Conservation (phyloP, 306 rosid genomes). For the Prunus dulcis region DNA sequence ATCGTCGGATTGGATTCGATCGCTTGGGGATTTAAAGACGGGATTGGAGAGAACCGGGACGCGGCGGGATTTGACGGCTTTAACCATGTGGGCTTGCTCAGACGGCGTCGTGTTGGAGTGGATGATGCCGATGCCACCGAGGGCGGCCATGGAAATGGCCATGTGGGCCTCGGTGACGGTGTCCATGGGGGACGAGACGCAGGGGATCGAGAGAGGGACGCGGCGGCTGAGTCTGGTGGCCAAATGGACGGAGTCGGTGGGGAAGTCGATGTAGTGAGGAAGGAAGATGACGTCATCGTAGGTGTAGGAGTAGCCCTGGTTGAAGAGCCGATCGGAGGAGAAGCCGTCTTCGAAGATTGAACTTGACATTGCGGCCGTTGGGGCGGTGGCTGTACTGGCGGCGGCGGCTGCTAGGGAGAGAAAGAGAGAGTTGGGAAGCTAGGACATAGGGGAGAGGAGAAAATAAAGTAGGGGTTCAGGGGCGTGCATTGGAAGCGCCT, state of each 20-base stretch:
- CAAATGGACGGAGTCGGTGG: constrained; percentile 64
- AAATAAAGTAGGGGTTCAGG: neutral
- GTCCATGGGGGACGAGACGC: constrained; percentile 96
- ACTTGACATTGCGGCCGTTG: constrained; percentile 16
- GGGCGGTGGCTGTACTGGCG: neutral
- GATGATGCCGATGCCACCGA: constrained; percentile 66
- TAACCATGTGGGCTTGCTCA: constrained; percentile 54
- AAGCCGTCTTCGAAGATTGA: constrained; percentile 60
- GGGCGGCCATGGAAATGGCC: constrained; percentile 81
- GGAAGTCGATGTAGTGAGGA: constrained; percentile 87
- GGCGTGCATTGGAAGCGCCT: neutral
- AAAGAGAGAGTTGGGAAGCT: constrained; percentile 1
- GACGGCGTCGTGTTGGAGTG: constrained; percentile 55
- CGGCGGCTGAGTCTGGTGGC: constrained; percentile 58
- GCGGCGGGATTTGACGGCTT: constrained; percentile 66
- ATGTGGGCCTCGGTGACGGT: constrained; percentile 74
- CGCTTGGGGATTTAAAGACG: constrained; percentile 41
- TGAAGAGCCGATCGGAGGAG: constrained; percentile 70
- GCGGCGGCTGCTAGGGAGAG: neutral
- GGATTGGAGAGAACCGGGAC: constrained; percentile 68
- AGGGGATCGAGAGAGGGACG: constrained; percentile 53
- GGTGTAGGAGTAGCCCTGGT: constrained; percentile 80
- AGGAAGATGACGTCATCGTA: constrained; percentile 91
- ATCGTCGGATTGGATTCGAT: constrained; percentile 34
- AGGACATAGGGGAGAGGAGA: neutral